Evolutionary conservation across 352 stramenopile genomes (phyloP).

Genomic region (Phytophthora brassicae): DNA sequence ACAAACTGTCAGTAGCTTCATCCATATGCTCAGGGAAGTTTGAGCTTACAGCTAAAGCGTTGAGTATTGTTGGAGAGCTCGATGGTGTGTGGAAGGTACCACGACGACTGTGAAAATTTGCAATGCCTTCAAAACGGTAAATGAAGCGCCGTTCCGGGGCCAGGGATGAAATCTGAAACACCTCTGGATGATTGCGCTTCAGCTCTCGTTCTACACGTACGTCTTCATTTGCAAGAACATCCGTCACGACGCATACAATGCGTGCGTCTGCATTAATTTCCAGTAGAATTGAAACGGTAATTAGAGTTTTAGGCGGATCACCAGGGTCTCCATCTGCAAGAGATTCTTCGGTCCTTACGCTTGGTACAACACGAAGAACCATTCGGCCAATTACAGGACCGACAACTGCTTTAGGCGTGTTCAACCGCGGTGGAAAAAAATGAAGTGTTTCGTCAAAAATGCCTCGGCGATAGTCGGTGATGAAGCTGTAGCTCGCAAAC

Average conservation of each 20-base stretch:
- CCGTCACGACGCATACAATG: constrained; percentile 60
- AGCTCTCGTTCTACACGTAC: constrained; percentile 39
- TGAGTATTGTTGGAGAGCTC: constrained; percentile 25
- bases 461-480: constrained; percentile 57
- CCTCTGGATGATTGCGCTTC: constrained; percentile 30
- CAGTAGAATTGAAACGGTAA: constrained; percentile 58
- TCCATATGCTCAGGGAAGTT: constrained; percentile 72
- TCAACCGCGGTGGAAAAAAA: constrained; percentile 47
- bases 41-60: constrained; percentile 65
- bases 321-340: constrained; percentile 12
- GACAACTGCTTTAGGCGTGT: constrained; percentile 41
- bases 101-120: constrained; percentile 46
- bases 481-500: constrained; percentile 56
- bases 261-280: constrained; percentile 57
- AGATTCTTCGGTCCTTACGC: neutral
- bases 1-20: constrained; percentile 55
- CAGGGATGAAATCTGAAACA: constrained; percentile 54
- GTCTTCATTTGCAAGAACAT: constrained; percentile 63
- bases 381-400: constrained; percentile 66
- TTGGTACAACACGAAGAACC: constrained; percentile 13
- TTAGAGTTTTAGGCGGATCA: constrained; percentile 11
- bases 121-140: constrained; percentile 73
- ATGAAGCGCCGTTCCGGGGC: constrained; percentile 60
- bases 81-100: constrained; percentile 68
- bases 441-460: constrained; percentile 54